Evolutionary conservation across 176 grass and related monocot genomes (phyloP).

Genomic region (Hordeum marinum): DNA sequence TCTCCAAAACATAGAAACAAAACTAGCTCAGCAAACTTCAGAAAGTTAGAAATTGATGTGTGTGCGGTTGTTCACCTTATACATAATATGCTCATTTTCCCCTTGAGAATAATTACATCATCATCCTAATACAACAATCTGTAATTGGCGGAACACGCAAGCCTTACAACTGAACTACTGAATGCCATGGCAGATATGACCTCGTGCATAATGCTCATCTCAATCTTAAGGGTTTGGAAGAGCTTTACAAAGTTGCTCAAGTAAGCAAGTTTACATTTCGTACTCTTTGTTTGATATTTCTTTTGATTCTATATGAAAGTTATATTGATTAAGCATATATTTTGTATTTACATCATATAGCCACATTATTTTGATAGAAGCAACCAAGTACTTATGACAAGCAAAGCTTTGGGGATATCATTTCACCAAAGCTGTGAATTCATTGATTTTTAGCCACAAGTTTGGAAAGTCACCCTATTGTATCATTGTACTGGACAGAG

Average conservation of each 20-base stretch:
- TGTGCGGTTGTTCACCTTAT: neutral
- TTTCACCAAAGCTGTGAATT: neutral
- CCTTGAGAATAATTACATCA: neutral
- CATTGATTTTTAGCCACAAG: neutral
- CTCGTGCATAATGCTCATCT: slow-evolving; percentile 96
- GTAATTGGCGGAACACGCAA: neutral
- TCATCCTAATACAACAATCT: neutral
- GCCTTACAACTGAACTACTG: slow-evolving; percentile 21
- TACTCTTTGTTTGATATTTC: slow-evolving; percentile 23
- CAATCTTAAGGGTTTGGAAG: slow-evolving; percentile 88
- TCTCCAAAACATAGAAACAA: neutral
- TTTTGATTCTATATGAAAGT: neutral
- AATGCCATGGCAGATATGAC: slow-evolving; percentile 76
- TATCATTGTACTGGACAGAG: neutral
- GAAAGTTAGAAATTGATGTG: neutral
- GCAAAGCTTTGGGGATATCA: neutral
- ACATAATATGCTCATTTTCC: neutral
- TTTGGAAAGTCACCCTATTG: neutral
- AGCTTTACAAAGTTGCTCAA: slow-evolving; percentile 92
- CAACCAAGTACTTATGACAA: neutral
- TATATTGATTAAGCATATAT: slow-evolving; percentile 10
- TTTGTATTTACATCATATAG: neutral
- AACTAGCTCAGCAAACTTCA: neutral
- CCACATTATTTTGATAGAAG: neutral
- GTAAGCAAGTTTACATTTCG: slow-evolving; percentile 41